Conservation (phyloP, 176 grass and related monocot species). For the Alopecurus myosuroides region DNA sequence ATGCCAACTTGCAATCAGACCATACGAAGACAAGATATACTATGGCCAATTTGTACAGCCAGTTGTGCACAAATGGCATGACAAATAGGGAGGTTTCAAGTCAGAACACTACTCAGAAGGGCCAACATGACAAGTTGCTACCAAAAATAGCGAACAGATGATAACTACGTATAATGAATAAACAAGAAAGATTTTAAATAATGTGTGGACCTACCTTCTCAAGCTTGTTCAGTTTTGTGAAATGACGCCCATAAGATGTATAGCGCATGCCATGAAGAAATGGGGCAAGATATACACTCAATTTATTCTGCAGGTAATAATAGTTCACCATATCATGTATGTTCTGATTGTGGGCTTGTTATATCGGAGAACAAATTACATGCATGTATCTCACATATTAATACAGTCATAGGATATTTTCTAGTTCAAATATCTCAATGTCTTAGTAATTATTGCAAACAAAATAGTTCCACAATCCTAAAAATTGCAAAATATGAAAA, state of each 20-base stretch:
- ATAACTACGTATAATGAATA: neutral
- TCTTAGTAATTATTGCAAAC: neutral
- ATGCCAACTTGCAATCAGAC: neutral
- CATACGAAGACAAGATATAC: neutral
- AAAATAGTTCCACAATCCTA: neutral
- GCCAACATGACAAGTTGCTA: neutral
- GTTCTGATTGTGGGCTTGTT: neutral
- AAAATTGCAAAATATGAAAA: neutral
- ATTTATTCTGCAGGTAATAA: conserved; percentile 44
- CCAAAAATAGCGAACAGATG: neutral
- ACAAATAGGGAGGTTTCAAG: neutral
- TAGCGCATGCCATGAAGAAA: conserved; percentile 79
- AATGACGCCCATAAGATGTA: conserved; percentile 77
- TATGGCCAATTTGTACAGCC: neutral
- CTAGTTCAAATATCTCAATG: neutral
- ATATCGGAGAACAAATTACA: neutral
- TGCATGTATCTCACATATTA: neutral
- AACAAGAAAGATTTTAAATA: neutral
- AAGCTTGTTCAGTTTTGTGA: conserved; percentile 65
- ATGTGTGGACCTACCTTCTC: conserved; percentile 28
- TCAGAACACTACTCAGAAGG: neutral
- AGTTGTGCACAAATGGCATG: neutral
- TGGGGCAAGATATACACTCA: conserved; percentile 54
- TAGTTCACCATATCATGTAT: conserved; percentile 8
- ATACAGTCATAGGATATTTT: neutral